Conservation (phyloP, 768 basidiomycete genomes). For the Macrolepiota dolichaula region DNA sequence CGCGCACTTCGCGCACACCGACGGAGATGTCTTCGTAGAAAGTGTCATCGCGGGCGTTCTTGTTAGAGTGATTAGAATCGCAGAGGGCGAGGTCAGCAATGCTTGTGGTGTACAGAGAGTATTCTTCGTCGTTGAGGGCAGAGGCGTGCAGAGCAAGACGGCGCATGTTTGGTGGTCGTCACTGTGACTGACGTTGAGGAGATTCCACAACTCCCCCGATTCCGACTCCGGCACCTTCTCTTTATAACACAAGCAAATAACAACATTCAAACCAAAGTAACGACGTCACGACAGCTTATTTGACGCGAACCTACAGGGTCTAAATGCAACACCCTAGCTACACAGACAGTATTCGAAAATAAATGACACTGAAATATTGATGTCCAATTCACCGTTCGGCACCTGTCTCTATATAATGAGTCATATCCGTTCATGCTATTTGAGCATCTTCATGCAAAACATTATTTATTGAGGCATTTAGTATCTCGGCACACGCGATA, state of each 20-base stretch:
- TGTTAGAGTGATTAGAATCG: slow-evolving; percentile 26
- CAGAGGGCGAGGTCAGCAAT: slow-evolving; percentile 47
- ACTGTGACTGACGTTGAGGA: slow-evolving; percentile 2
- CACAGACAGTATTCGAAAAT: too few species aligned
- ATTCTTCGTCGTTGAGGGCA: slow-evolving; percentile 73
- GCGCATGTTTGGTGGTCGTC: slow-evolving; percentile 43
- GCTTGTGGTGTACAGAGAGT: slow-evolving; percentile 60
- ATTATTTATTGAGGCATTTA: too few species aligned
- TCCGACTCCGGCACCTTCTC: not conserved
- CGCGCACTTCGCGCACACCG: slow-evolving; percentile 64
- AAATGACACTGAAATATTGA: too few species aligned
- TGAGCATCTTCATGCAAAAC: too few species aligned
- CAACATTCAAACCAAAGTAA: not conserved
- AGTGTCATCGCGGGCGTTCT: slow-evolving; percentile 31
- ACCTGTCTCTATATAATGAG: too few species aligned
- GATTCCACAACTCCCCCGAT: not conserved
- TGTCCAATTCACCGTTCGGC: too few species aligned
- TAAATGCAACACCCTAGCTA: too few species aligned
- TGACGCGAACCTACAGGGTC: too few species aligned
- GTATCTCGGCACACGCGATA: too few species aligned
- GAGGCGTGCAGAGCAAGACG: slow-evolving; percentile 68
- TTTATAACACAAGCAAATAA: slow-evolving; percentile 1
- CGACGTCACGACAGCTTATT: too few species aligned
- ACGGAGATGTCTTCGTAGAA: slow-evolving; percentile 54
- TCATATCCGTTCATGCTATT: too few species aligned